Evolutionary conservation across 2,329 filamentous ascomycete genomes (phyloP), one percentile per base, ranked within the genome.

Genomic region (Neofusicoccum kwambonambiense): DNA sequence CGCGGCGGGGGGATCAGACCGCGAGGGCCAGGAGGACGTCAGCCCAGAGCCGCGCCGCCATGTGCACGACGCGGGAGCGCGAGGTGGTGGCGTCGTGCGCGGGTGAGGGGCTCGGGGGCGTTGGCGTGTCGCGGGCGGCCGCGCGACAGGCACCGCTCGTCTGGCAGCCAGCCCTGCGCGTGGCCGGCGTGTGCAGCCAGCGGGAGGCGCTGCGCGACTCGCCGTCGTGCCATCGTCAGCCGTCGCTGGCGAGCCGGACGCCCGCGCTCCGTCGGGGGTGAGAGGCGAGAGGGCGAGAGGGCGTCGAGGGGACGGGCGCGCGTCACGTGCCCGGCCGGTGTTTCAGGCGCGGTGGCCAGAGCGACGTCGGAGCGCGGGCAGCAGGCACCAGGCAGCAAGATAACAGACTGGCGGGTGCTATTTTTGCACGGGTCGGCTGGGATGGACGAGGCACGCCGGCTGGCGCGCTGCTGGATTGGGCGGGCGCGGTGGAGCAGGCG

Each of bases 351-450:
- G 52, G 19, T 17, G 52, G 27, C 50, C 27, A 35, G 22, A 51
- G 22, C 49, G 49, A 35, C 31, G 49, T 54, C 51, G 27, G 51
- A 34, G 34, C 13, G 4, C 19, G 13, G 13, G 27, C 42, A 19
- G 54, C 54, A 45, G 42, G 56, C 56, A 57, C 37, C 41, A 60
- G 41, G 47, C 47, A 42, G 41, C 54, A 17, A 42, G 56, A 60
- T 60, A 60, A 47, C 56, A 60, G 56, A 39, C 27, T 15, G 39
- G 13, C n/a, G 9, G 15, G 39, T 47, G 42, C 56, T 60, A 60
- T 60, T 60, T 60, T 60, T 60, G 56, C 56, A 9, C 35, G 45
- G 17, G 7, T 8, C 15, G 15, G 50, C 50, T 52, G 50, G 50
- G 50, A 52, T 52, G 50, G n/a, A 19, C 12, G 27, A 52, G 50